phyloP scores from a whole-genome alignment of 2,329 filamentous ascomycete species.

The Ascochyta rabiei region DNA sequence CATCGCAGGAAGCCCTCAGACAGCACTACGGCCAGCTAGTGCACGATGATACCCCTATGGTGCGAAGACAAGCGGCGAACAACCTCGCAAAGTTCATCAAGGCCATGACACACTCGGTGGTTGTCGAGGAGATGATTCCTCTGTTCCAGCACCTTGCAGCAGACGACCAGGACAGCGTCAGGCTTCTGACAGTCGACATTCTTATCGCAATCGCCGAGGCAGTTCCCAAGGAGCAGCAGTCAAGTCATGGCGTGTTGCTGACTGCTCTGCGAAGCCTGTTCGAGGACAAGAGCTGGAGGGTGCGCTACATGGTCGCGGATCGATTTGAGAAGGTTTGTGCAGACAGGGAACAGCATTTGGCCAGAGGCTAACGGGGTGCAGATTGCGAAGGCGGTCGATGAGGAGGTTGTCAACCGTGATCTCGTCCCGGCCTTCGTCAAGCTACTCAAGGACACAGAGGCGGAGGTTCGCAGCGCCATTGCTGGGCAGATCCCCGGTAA shows the following conservation, averaged over 20 bases:
- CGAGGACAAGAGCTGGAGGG: slow-evolving; percentile 99
- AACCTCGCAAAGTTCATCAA: slow-evolving; percentile 98
- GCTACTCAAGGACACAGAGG: slow-evolving; percentile 95
- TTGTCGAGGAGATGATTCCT: slow-evolving; percentile 98
- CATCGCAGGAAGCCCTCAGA: slow-evolving; percentile 88
- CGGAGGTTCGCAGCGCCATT: slow-evolving; percentile 95
- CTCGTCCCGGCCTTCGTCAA: slow-evolving; percentile 97
- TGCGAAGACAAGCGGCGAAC: slow-evolving; percentile 93
- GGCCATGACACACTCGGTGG: slow-evolving; percentile 88
- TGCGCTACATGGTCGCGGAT: slow-evolving; percentile 99
- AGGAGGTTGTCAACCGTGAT: slow-evolving; percentile 92
- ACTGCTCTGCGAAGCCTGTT: slow-evolving; percentile 91
- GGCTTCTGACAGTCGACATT: slow-evolving; percentile 93
- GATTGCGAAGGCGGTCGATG: slow-evolving; percentile 98
- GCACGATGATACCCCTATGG: slow-evolving; percentile 99
- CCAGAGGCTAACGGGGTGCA: slow-evolving; percentile 51
- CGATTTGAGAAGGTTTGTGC: slow-evolving; percentile 86
- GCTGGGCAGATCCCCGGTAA: slow-evolving; percentile 91
- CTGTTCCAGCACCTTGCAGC: slow-evolving; percentile 95
- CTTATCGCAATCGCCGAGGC: slow-evolving; percentile 96
- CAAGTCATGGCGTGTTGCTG: slow-evolving; percentile 90
- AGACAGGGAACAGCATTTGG: background rate
- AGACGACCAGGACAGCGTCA: slow-evolving; percentile 97
- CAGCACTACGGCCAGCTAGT: slow-evolving; percentile 92
- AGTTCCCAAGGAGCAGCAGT: slow-evolving; percentile 96